Conservation (phyloP, 768 basidiomycete species). For the Rhizopogon sp. region DNA sequence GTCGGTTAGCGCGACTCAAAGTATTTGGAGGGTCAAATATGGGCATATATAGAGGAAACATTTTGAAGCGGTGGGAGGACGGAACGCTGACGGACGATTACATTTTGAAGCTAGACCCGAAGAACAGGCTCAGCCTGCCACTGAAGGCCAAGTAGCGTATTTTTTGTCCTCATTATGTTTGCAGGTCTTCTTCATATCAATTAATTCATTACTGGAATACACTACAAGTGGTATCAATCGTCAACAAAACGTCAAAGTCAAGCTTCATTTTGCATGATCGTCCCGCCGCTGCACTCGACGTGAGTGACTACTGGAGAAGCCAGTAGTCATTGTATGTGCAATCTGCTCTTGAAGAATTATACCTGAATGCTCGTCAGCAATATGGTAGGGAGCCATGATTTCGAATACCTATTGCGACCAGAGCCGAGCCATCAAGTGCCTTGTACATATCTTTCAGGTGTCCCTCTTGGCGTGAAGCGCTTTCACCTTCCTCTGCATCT, state of each 20-base stretch:
- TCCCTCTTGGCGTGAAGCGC: constrained; percentile 2
- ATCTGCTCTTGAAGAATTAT: constrained; percentile 69
- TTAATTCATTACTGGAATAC: not conserved
- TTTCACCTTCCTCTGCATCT: constrained; percentile 6
- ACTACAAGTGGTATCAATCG: not conserved
- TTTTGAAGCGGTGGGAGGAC: constrained; percentile 81
- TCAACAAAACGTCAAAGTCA: not conserved
- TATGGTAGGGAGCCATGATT: not conserved
- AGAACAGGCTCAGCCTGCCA: constrained; percentile 8
- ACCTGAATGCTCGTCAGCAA: constrained; percentile 31
- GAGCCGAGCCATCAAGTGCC: constrained; percentile 65
- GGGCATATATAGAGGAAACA: constrained; percentile 72
- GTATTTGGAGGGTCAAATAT: constrained; percentile 81
- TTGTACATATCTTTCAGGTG: constrained; percentile 63
- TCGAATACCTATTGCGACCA: constrained; percentile 62
- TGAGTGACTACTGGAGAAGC: not conserved
- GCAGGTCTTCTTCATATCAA: constrained; percentile 1
- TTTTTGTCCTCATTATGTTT: constrained; percentile 3
- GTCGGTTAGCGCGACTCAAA: constrained; percentile 80
- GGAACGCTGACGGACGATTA: constrained; percentile 53
- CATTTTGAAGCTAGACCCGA: constrained; percentile 20
- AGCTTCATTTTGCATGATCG: not conserved
- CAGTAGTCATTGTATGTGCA: constrained; percentile 21
- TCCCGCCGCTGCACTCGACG: not conserved
- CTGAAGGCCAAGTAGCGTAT: constrained; percentile 8